phyloP scores from a whole-genome alignment of 2,329 filamentous ascomycete genomes.

The Colletotrichum kahawae region DNA sequence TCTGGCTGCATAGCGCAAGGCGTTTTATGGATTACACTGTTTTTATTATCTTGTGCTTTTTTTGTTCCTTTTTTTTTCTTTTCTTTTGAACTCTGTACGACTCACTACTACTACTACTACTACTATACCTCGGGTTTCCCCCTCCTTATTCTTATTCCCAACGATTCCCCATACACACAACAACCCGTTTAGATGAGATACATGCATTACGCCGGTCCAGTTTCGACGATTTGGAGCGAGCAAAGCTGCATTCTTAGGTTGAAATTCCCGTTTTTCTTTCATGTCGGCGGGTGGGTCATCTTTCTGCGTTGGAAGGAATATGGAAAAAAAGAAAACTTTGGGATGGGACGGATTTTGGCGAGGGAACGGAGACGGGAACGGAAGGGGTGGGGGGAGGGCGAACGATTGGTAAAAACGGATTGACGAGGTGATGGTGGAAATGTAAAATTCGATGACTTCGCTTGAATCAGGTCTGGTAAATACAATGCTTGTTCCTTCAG shows the following conservation, averaged over 20 bases:
- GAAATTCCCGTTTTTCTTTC: neutral
- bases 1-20: constrained; percentile 24
- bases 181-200: constrained; percentile 9
- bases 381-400: neutral
- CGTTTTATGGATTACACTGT: constrained; percentile 7
- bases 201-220: neutral
- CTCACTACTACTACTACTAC: neutral
- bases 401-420: neutral
- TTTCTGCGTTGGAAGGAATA: neutral
- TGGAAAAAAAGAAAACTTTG: neutral
- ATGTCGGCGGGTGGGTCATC: neutral
- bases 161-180: constrained; percentile 14
- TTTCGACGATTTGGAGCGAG: constrained; percentile 7
- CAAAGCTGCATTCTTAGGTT: constrained; percentile 1
- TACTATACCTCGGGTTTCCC: constrained; percentile 15
- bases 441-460: constrained; percentile 1
- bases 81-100: neutral
- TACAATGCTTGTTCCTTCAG: neutral
- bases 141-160: constrained; percentile 5
- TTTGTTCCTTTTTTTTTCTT: neutral
- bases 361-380: neutral
- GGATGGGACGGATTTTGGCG: neutral
- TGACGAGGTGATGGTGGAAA: constrained; percentile 9
- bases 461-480: constrained; percentile 5
- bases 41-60: neutral